Conservation (phyloP, 1,284 basidiomycete species). For the Ganoderma meredithae region DNA sequence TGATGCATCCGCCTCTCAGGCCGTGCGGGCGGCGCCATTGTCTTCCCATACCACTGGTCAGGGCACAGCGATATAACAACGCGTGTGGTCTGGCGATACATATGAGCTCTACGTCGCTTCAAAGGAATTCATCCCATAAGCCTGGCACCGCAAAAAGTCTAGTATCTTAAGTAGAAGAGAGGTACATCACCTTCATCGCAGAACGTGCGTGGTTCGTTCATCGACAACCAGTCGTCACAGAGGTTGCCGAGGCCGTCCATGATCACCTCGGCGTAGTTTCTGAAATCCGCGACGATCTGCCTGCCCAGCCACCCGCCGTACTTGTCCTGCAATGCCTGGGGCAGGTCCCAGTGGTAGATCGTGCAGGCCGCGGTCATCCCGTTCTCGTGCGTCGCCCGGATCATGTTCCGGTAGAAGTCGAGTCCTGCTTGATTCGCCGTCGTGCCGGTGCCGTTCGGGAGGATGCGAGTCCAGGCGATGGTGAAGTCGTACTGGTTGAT, state of each 20-base stretch:
- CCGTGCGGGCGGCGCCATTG: too few relatives aligned
- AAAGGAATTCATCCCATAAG: too few relatives aligned
- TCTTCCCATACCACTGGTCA: too few relatives aligned
- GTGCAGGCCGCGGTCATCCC: conserved; percentile 76
- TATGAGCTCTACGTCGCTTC: too few relatives aligned
- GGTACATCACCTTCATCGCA: conserved; percentile 9
- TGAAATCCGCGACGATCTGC: conserved; percentile 46
- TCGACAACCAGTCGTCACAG: conserved; percentile 9
- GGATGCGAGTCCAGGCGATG: conserved; percentile 76
- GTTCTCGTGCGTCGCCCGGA: conserved; percentile 64
- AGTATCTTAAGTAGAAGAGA: too few relatives aligned
- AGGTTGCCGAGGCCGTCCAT: neutral
- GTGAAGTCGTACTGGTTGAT: conserved; percentile 52
- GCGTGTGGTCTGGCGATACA: too few relatives aligned
- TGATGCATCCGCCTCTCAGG: too few relatives aligned
- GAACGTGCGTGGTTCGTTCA: conserved; percentile 8
- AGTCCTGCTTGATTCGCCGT: conserved; percentile 75
- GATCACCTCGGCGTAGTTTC: conserved; percentile 36
- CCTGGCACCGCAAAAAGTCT: too few relatives aligned
- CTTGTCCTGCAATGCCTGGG: conserved; percentile 69
- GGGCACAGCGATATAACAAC: too few relatives aligned
- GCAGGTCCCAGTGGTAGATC: conserved; percentile 81
- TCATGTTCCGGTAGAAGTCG: conserved; percentile 67
- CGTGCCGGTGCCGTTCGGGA: conserved; percentile 71
- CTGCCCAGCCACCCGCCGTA: conserved; percentile 44